Percentiles rank a stretch among this genome's conserved stretches.
phyloP scores from a whole-genome alignment of 805 yeast species.

The Candida tammaniensis region DNA sequence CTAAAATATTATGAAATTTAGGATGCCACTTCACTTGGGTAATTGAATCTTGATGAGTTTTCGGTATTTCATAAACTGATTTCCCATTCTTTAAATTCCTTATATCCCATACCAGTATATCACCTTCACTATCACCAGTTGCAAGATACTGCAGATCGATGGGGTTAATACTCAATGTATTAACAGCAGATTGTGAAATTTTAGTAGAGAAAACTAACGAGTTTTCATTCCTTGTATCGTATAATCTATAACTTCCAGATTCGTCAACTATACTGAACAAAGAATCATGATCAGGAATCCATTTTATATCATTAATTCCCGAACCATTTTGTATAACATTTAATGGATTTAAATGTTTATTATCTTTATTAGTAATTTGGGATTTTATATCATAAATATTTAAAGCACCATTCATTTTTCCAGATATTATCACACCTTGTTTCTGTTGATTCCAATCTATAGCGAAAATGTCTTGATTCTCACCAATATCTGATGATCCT shows the following conservation, averaged over 20 bases:
- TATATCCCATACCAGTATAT: conserved; percentile 61
- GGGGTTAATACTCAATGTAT: conserved; percentile 60
- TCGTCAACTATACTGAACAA: conserved; percentile 71
- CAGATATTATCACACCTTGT: conserved; percentile 60
- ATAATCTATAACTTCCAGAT: conserved; percentile 45
- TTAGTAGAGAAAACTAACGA: conserved; percentile 3
- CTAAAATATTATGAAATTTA: conserved; percentile 48
- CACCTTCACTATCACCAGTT: conserved; percentile 64
- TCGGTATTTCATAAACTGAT: not conserved
- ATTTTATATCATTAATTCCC: conserved; percentile 72
- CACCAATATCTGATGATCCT: conserved; percentile 27
- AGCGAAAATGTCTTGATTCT: conserved; percentile 58
- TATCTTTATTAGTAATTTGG: conserved; percentile 24
- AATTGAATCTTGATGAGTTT: conserved; percentile 47
- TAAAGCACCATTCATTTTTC: conserved; percentile 61
- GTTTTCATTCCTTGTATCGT: conserved; percentile 47
- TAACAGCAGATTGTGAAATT: conserved; percentile 39
- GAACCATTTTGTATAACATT: not conserved
- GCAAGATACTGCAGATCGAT: conserved; percentile 56
- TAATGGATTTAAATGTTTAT: conserved; percentile 5
- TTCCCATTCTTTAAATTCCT: conserved; percentile 32
- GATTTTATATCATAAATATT: conserved; percentile 65
- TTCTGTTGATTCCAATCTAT: conserved; percentile 67
- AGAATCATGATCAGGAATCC: conserved; percentile 61
- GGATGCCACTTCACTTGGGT: conserved; percentile 78